Base-by-base conservation (phyloP, 2,329 filamentous ascomycete species). In the Penicillium sp. region DNA sequence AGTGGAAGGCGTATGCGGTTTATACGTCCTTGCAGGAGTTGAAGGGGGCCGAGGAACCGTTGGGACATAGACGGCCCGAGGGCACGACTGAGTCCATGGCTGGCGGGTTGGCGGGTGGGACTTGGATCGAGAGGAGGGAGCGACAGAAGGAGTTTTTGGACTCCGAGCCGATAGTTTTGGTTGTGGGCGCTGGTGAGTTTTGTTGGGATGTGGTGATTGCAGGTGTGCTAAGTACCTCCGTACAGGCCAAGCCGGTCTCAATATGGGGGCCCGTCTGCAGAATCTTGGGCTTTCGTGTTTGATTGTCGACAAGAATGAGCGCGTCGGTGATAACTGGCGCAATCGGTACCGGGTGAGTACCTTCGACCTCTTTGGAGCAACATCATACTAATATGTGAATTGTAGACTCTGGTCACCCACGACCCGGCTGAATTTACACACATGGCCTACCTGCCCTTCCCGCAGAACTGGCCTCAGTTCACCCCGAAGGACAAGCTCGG, bases 281-380 rank as follows among this genome's bases (percentile, higher is more conserved):
- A 69, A 68, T 3, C 61, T 76, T 11, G 70, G 71, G 4, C 49
- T 78, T 0, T 67, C 69, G 5, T 67, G 63, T 44, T 62, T 79
- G 16, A 65, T 80, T 27, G 60, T 80, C 13, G 78, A 81, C 45
- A 70, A 71, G 46, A 73, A 75, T 35, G 64, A 71, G 14, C 65
- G 73, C 0, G 66, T 80, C 9, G 78, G 78, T 4, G 77, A 80
- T 53, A 78, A 77, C 44, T 81, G 79, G 79, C 64, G 76, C 3
- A 69, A 74, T 14, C 70, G 79, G n/a, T 81, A 81, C 53, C 67
- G 73, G 22, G 69, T 72, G 45, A 47, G 56, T 52, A 35, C n/a
- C 10, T 1, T 3, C 13, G 28, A 6, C n/a, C 16, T 35, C 16
- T 16, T 9, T 25, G 5, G 6, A n/a, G 28, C 6, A 11, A 5